Evolutionary conservation across 345 rosid genomes (phyloP), one percentile per base, ranked within the genome.

Genomic region (Firmiana major): DNA sequence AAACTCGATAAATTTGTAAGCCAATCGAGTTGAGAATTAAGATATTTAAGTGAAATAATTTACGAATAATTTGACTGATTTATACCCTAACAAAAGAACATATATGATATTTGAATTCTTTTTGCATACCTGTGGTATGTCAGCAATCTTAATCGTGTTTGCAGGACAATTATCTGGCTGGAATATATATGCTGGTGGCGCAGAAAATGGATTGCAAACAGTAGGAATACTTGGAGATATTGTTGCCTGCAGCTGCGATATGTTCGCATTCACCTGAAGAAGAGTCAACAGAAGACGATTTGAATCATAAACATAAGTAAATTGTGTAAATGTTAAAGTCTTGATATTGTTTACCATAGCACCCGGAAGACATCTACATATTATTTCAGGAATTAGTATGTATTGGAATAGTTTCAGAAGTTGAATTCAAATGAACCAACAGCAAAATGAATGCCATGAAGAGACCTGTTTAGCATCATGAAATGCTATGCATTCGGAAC

Each of bases 201-300:
- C 87, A 0, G 93, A 85, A 84, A 91, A 90, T 10, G 93, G 97
- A 74, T 89, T 91, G 91, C 97, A 91, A 9, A 91, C 78, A 13
- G n/a, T 65, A 45, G 80, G 60, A 53, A 81, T 31, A 51, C 34
- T 65, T 0, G 83, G 74, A 69, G 15, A 24, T 13, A 76, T 16
- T 6, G 84, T 48, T 4, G 70, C 63, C 79, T 74, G 89, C 10
- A 80, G 67, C 21, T 24, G 19, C 21, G 91, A 83, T 81, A 89
- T 78, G 79, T 89, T 91, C n/a, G 84, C 72, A 53, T 91, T 91
- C 81, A 89, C 90, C 92, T 90, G 80, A 55, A 45, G 1, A 42
- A 22, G 4, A 36, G 8, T 46, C 58, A 46, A 15, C 7, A 36
- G 19, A 24, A 40, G 8, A n/a, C 11, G 2, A 63, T 19, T 13